phyloP scores from a whole-genome alignment of 352 stramenopile genomes.

The Globisporangium orthogonon region DNA sequence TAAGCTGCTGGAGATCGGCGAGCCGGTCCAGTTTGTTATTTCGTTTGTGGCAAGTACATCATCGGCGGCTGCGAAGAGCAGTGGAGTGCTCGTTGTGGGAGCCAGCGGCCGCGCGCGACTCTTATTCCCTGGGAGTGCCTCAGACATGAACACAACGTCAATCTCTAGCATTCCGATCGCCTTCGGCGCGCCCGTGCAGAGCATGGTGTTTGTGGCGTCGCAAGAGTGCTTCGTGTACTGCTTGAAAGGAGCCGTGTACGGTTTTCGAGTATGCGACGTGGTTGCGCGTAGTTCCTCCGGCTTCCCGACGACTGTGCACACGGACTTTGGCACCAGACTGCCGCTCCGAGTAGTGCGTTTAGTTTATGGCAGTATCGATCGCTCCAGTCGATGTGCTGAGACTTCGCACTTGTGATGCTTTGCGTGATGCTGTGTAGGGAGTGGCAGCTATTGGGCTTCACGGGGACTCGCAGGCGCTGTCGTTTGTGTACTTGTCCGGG shows the following conservation, averaged over 20 bases:
- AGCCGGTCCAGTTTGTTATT: conserved; percentile 14
- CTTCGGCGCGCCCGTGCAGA: conserved; percentile 26
- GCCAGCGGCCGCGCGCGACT: not conserved
- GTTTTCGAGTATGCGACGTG: conserved; percentile 14
- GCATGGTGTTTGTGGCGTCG: conserved; percentile 24
- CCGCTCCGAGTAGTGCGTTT: conserved; percentile 20
- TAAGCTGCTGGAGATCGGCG: conserved; percentile 7
- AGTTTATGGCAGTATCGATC: too few species aligned
- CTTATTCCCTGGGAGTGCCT: not conserved
- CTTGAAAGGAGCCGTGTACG: conserved; percentile 17
- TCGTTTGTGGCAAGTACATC: conserved; percentile 4
- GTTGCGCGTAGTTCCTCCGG: not conserved
- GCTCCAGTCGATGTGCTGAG: not conserved
- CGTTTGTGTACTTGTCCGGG: conserved; percentile 31
- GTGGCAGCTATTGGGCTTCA: conserved; percentile 23
- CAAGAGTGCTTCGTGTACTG: conserved; percentile 30
- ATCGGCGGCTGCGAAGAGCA: not conserved
- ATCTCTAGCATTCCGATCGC: conserved; percentile 12
- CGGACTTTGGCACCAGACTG: conserved; percentile 19
- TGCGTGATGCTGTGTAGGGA: conserved; percentile 13
- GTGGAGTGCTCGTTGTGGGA: conserved; percentile 9
- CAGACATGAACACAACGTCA: not conserved
- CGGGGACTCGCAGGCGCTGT: conserved; percentile 12
- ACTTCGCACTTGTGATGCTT: not conserved
- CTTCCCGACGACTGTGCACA: not conserved